Conservation (phyloP, 2,329 filamentous ascomycete species). For the Aspergillus brunneoviolaceus region DNA sequence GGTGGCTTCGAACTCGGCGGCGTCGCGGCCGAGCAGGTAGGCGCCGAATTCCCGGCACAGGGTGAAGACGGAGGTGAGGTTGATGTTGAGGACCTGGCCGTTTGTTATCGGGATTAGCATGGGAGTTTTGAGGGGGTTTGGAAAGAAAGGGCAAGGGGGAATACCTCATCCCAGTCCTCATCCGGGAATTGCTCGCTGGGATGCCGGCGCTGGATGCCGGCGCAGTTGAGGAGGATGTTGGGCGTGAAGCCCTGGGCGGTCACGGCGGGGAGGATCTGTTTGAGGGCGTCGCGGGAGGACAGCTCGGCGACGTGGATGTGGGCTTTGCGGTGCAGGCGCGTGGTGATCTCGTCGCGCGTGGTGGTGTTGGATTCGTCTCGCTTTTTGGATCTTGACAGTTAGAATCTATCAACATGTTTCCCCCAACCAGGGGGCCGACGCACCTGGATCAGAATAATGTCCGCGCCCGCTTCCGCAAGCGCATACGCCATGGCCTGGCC, state of each 20-base stretch:
- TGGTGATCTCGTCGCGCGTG: slow-evolving; percentile 44
- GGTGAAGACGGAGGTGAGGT: slow-evolving; percentile 40
- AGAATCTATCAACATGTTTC: no score
- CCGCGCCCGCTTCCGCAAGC: slow-evolving; percentile 49
- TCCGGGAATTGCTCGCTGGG: slow-evolving; percentile 73
- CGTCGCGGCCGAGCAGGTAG: slow-evolving; percentile 31
- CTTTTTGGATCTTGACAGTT: slow-evolving; percentile 30
- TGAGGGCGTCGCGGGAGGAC: slow-evolving; percentile 42
- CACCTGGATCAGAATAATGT: slow-evolving; percentile 46
- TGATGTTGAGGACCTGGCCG: slow-evolving; percentile 73
- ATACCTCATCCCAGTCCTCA: slow-evolving; percentile 69
- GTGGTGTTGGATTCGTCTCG: slow-evolving; percentile 52
- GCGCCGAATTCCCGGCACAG: slow-evolving; percentile 39
- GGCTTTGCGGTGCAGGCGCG: slow-evolving; percentile 40
- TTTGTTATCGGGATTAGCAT: neutral
- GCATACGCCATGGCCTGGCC: slow-evolving; percentile 49
- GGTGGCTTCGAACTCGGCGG: slow-evolving; percentile 24
- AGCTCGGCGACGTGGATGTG: slow-evolving; percentile 47
- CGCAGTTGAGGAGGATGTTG: slow-evolving; percentile 80
- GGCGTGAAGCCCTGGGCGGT: slow-evolving; percentile 55
- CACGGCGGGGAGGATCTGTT: slow-evolving; percentile 41
- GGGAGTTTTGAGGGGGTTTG: no score
- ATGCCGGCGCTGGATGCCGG: slow-evolving; percentile 79
- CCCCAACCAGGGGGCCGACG: neutral
- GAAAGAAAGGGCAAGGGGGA: no score